phyloP scores from a whole-genome alignment of 305 asterid species.

The Ruellia speciosa region DNA sequence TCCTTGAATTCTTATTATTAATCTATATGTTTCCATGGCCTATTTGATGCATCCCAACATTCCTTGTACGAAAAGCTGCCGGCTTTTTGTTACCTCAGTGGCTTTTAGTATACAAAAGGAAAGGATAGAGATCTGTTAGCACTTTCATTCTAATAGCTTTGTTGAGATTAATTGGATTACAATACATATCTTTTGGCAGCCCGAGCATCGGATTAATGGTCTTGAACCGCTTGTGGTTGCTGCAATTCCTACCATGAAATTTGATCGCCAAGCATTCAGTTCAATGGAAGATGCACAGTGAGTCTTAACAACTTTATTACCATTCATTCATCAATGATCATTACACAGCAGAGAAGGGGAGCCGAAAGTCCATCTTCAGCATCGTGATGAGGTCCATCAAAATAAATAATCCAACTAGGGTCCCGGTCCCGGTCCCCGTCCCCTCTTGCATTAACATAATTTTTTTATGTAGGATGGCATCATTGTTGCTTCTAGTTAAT shows the following conservation, averaged over 20 bases:
- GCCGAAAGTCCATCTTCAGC: not conserved
- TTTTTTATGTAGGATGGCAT: not conserved
- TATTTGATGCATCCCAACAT: too few species aligned
- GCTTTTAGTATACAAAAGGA: not conserved
- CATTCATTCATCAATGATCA: not conserved
- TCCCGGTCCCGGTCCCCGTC: too few species aligned
- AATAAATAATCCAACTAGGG: too few species aligned
- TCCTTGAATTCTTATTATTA: too few species aligned
- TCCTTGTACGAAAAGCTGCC: too few species aligned
- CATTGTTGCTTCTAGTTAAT: too few species aligned
- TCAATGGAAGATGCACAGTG: conserved; percentile 70
- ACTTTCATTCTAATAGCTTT: not conserved
- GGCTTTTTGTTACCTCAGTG: not conserved
- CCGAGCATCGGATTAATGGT: conserved; percentile 50
- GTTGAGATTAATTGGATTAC: not conserved
- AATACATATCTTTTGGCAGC: conserved; percentile 33
- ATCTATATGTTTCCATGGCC: too few species aligned
- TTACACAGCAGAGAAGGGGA: not conserved
- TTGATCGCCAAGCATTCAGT: conserved; percentile 56
- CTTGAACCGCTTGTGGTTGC: conserved; percentile 66
- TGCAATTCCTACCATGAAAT: conserved; percentile 82
- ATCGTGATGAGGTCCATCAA: not conserved
- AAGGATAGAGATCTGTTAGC: not conserved
- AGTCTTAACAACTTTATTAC: conserved; percentile 22
- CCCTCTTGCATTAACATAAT: not conserved